Conservation (phyloP, 306 rosid species). For the Gynostemma pentaphyllum region DNA sequence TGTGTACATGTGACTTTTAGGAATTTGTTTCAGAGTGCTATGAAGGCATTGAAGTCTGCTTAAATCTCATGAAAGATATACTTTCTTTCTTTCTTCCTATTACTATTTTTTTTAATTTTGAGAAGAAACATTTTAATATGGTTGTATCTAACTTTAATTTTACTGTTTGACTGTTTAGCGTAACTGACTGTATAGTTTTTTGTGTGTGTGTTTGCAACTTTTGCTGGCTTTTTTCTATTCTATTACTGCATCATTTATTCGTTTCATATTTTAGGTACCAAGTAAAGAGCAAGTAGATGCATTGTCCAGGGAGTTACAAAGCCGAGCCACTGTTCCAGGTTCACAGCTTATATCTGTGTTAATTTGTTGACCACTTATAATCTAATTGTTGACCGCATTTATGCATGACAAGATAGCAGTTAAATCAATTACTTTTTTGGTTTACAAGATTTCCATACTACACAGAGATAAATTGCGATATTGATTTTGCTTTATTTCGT, state of each 20-base stretch:
- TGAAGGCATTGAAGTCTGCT: not conserved
- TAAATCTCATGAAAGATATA: not conserved
- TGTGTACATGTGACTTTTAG: not conserved
- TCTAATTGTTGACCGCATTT: not conserved
- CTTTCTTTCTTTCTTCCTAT: not conserved
- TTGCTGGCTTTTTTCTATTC: not conserved
- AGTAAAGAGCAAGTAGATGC: conserved; percentile 86
- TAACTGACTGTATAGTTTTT: not conserved
- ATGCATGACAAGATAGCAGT: not conserved
- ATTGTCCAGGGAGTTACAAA: conserved; percentile 64
- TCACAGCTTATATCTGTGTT: conserved; percentile 9
- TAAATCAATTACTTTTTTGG: not conserved
- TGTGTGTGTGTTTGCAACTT: not conserved
- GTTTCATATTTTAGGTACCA: conserved; percentile 52
- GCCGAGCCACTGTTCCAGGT: conserved; percentile 89
- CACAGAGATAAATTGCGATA: not conserved
- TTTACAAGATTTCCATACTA: not conserved
- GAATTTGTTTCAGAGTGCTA: not conserved
- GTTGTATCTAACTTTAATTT: too few species aligned
- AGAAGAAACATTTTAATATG: not conserved
- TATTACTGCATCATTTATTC: conserved; percentile 5
- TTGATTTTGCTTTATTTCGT: not conserved
- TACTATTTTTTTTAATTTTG: too few species aligned
- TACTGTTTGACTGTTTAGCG: not conserved
- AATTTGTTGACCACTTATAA: conserved; percentile 11